phyloP scores from a whole-genome alignment of 805 yeast genomes.

The Candida manassasensis region DNA sequence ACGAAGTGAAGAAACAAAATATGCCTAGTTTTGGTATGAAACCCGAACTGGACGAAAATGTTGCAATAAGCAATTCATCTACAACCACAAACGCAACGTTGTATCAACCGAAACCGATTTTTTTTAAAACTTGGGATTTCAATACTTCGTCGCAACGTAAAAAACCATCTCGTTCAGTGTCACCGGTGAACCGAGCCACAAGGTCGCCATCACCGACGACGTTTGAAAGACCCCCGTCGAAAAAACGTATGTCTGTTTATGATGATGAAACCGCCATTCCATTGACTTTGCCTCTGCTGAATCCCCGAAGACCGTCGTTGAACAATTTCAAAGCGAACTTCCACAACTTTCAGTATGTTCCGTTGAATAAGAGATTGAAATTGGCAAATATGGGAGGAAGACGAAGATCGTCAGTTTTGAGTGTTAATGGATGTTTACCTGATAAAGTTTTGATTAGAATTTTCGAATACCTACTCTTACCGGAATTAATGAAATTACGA shows the following conservation, averaged over 20 bases:
- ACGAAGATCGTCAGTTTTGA: constrained; percentile 54
- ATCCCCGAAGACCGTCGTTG: constrained; percentile 32
- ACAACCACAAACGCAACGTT: neutral
- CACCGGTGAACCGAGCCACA: constrained; percentile 5
- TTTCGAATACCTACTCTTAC: constrained; percentile 50
- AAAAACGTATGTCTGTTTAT: constrained; percentile 1
- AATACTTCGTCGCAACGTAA: no score
- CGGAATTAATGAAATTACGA: constrained; percentile 56
- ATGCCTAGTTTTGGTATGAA: no score
- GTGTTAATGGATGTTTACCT: constrained; percentile 52
- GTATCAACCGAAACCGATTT: constrained; percentile 2
- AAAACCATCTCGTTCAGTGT: constrained; percentile 5
- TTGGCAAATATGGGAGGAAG: constrained; percentile 42
- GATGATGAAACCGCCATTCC: constrained; percentile 1
- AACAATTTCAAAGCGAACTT: constrained; percentile 11
- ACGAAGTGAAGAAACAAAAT: no score
- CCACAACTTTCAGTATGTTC: constrained; percentile 47
- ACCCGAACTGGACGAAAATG: no score
- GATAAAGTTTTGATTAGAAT: constrained; percentile 53
- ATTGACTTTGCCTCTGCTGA: constrained; percentile 31
- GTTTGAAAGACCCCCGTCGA: neutral
- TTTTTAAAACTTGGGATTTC: constrained; percentile 6
- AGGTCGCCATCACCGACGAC: constrained; percentile 3
- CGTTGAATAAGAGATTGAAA: constrained; percentile 50
- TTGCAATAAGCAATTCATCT: no score